These are phyloP conservation scores for Pythium dissimile DNA, from an alignment of 352 stramenopile species.

Conservation along the genomic window DNA sequence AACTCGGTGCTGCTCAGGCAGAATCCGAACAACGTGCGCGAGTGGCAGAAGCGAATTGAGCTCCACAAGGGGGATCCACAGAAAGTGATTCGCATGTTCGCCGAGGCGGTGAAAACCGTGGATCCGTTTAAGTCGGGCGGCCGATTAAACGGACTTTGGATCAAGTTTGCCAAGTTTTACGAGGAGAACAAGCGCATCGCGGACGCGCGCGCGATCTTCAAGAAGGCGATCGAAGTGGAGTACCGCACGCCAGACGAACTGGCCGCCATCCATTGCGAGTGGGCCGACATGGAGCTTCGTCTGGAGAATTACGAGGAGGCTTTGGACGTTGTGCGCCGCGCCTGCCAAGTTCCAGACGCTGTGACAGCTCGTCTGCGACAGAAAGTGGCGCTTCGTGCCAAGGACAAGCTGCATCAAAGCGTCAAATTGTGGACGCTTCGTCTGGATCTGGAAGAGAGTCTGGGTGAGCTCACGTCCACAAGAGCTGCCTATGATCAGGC, in stretches of 20 bases:
- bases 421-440: constrained; percentile 96
- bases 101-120: constrained; percentile 92
- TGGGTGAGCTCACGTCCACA: constrained; percentile 94
- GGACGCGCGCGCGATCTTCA: constrained; percentile 93
- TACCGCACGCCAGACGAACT: constrained; percentile 91
- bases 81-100: constrained; percentile 80
- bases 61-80: constrained; percentile 64
- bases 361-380: constrained; percentile 48
- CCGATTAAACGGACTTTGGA: constrained; percentile 90
- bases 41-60: constrained; percentile 96
- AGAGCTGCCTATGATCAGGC: constrained; percentile 94
- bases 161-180: constrained; percentile 95
- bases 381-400: constrained; percentile 45
- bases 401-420: constrained; percentile 87
- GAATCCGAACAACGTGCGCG: constrained; percentile 97
- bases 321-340: constrained; percentile 82
- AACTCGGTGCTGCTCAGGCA: constrained; percentile 96
- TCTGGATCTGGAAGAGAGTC: constrained; percentile 97
- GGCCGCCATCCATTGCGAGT: constrained; percentile 92
- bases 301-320: constrained; percentile 95
- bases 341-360: constrained; percentile 61
- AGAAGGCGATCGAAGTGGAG: constrained; percentile 76
- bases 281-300: constrained; percentile 95
- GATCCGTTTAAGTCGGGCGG: constrained; percentile 84
- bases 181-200: constrained; percentile 89